phyloP scores from a whole-genome alignment of 2,329 filamentous ascomycete species.

The Paecilomyces sp. region DNA sequence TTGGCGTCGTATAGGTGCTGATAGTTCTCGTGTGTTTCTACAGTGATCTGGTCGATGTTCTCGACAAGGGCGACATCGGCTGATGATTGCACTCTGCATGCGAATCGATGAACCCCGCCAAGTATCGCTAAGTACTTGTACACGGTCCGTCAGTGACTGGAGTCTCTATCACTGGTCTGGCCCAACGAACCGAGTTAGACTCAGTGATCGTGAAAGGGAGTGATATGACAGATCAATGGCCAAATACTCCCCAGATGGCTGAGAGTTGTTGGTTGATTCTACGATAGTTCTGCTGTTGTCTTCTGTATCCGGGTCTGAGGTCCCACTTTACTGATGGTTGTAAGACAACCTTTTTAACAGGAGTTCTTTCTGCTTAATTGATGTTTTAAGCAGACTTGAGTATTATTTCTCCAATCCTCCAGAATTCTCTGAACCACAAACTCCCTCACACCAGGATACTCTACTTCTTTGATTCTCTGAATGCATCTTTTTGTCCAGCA shows the following conservation, averaged over 20 bases:
- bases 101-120: not conserved
- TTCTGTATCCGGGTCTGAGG: not conserved
- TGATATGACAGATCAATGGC: too few relatives aligned
- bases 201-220: too few relatives aligned
- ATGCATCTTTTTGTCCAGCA: not conserved
- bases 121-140: not conserved
- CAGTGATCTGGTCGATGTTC: not conserved
- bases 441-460: too few relatives aligned
- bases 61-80: not conserved
- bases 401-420: not conserved
- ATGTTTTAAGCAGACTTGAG: not conserved
- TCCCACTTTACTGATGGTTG: not conserved
- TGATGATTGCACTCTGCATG: not conserved
- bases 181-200: not conserved
- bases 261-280: not conserved
- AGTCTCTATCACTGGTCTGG: not conserved
- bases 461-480: too few relatives aligned
- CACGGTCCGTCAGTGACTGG: not conserved
- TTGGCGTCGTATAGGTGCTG: not conserved
- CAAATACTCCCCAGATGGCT: not conserved
- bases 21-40: not conserved
- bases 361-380: not conserved
- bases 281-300: not conserved
- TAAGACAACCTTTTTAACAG: not conserved
- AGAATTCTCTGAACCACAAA: not conserved